Evolutionary conservation across 139 green algal genomes (phyloP).

Genomic region (Chlamydomonas incerta): DNA sequence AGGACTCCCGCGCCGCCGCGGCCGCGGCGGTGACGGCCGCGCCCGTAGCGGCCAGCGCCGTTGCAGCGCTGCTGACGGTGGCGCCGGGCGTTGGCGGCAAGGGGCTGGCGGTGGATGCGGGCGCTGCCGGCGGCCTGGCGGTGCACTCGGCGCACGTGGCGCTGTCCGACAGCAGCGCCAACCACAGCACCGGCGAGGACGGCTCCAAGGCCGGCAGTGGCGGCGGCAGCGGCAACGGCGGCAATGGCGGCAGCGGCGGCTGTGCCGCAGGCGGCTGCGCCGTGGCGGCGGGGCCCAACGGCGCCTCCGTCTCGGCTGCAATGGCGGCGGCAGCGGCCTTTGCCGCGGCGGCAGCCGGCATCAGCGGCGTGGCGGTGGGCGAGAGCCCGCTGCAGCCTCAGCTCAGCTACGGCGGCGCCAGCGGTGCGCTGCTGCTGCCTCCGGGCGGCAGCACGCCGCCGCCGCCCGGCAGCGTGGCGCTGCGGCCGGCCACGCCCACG

Average conservation of each 20-base stretch:
- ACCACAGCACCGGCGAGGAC: not conserved
- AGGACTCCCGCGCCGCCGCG: not conserved
- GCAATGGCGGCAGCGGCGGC: too few relatives aligned
- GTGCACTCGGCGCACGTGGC: constrained; percentile 5
- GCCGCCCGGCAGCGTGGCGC: too few relatives aligned
- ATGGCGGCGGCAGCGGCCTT: too few relatives aligned
- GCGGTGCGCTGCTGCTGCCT: not conserved
- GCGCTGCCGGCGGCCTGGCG: not conserved
- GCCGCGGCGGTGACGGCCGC: not conserved
- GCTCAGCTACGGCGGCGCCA: not conserved
- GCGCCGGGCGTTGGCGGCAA: too few relatives aligned
- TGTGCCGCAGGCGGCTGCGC: too few relatives aligned
- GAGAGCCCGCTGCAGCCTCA: not conserved
- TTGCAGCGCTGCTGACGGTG: too few relatives aligned
- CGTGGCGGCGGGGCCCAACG: too few relatives aligned
- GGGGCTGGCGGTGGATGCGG: not conserved
- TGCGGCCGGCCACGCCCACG: constrained; percentile 9
- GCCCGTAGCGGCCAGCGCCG: too few relatives aligned
- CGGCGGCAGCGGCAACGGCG: too few relatives aligned
- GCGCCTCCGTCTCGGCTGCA: too few relatives aligned
- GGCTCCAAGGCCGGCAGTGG: not conserved
- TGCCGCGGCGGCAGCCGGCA: not conserved
- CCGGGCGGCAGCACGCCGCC: not conserved
- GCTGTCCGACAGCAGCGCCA: constrained; percentile 24
- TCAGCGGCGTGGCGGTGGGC: not conserved